Conservation (phyloP, 768 basidiomycete genomes). For the Psilocybe cubensis region DNA sequence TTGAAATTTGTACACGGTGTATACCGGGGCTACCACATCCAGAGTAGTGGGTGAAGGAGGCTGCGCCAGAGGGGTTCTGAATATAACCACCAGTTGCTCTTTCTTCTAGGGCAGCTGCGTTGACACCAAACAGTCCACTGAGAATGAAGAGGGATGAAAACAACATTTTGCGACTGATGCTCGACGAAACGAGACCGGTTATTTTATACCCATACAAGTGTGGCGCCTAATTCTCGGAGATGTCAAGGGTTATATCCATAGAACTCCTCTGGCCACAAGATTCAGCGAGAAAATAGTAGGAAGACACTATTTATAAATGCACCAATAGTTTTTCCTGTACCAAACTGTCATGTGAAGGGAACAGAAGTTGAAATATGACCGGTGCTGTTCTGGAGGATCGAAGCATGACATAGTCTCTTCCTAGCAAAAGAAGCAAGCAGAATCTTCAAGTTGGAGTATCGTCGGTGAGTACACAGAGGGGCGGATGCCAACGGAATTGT, state of each 20-base stretch:
- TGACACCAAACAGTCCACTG: constrained; percentile 19
- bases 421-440: background rate
- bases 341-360: background rate
- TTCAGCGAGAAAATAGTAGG: background rate
- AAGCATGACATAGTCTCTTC: background rate
- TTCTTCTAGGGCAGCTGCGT: constrained; percentile 29
- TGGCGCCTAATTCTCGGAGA: constrained; percentile 22
- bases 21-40: constrained; percentile 54
- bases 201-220: constrained; percentile 17
- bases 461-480: background rate
- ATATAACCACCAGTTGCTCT: constrained; percentile 54
- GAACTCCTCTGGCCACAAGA: background rate
- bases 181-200: background rate
- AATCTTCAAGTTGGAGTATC: background rate
- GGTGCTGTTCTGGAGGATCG: background rate
- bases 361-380: background rate
- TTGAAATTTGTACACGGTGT: background rate
- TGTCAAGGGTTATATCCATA: background rate
- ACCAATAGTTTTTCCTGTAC: background rate
- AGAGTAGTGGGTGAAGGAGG: constrained; percentile 62
- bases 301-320: background rate
- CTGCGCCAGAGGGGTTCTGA: constrained; percentile 52
- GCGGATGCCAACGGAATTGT: background rate
- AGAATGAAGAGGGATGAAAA: constrained; percentile 23
- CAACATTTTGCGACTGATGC: constrained; percentile 12